Conservation (phyloP, 805 yeast genomes). For the Saccharomyces eubayanus region DNA sequence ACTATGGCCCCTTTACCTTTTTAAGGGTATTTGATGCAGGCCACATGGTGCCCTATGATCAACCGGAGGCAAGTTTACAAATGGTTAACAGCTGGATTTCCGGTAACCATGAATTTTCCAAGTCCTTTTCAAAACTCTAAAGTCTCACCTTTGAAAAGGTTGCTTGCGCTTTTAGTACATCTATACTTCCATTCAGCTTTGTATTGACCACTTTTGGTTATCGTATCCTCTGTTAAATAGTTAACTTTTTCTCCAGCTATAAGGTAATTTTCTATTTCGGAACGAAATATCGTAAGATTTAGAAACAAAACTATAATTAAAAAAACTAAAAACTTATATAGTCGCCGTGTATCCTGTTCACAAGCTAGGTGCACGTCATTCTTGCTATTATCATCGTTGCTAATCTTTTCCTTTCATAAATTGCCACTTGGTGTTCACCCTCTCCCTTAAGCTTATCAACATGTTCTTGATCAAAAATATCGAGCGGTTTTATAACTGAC, state of each 20-base stretch:
- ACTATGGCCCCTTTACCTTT: slow-evolving; percentile 61
- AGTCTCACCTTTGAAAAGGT: background rate
- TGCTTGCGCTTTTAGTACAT: too few relatives aligned
- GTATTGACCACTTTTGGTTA: too few relatives aligned
- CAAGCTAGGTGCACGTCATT: slow-evolving; percentile 7
- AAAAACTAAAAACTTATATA: background rate
- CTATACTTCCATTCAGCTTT: too few relatives aligned
- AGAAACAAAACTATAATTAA: background rate
- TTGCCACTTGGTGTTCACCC: slow-evolving; percentile 4
- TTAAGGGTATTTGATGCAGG: slow-evolving; percentile 76
- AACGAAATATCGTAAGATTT: too few relatives aligned
- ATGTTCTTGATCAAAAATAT: slow-evolving; percentile 5
- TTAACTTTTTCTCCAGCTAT: too few relatives aligned
- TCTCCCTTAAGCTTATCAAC: slow-evolving; percentile 7
- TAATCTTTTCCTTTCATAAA: slow-evolving; percentile 16
- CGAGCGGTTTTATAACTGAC: slow-evolving; percentile 7
- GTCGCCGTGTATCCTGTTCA: background rate
- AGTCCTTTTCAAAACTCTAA: background rate
- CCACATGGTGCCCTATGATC: slow-evolving; percentile 88
- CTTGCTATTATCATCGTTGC: slow-evolving; percentile 13
- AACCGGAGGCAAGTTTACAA: slow-evolving; percentile 62
- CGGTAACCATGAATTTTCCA: slow-evolving; percentile 31
- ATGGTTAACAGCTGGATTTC: slow-evolving; percentile 70
- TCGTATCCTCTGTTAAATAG: too few relatives aligned
- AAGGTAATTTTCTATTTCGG: too few relatives aligned